Percentiles rank a stretch among this genome's conserved stretches.
phyloP scores from a whole-genome alignment of 257 asterid genomes.

The Catharanthus roseus region DNA sequence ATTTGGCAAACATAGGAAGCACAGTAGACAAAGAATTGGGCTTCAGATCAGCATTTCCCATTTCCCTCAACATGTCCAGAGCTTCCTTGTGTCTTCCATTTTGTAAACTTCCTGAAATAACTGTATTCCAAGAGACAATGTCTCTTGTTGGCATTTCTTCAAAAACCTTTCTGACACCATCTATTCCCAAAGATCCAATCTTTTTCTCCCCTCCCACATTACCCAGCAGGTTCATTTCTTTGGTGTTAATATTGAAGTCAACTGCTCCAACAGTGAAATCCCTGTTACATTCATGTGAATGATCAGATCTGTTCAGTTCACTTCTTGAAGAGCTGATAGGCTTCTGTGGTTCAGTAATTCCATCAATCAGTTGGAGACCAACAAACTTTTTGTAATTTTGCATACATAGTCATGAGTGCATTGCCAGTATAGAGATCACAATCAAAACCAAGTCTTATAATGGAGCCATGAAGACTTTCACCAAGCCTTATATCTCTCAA shows the following conservation, averaged over 20 bases:
- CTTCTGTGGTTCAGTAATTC: conserved; percentile 28
- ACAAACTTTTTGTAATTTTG: conserved; percentile 48
- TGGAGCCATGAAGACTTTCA: conserved; percentile 68
- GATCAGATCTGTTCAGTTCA: conserved; percentile 10
- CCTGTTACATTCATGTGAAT: not conserved
- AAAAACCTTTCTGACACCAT: conserved; percentile 63
- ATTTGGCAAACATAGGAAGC: conserved; percentile 59
- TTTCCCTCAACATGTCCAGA: conserved; percentile 50
- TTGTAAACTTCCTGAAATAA: conserved; percentile 59
- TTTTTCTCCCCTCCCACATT: conserved; percentile 16
- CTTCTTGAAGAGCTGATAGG: not conserved
- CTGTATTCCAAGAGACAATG: conserved; percentile 86
- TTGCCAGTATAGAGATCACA: conserved; percentile 74
- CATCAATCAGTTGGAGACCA: conserved; percentile 39
- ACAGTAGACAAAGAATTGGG: conserved; percentile 66
- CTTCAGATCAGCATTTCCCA: conserved; percentile 55
- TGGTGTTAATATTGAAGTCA: conserved; percentile 6
- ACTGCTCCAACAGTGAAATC: not conserved
- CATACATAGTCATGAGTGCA: conserved; percentile 87
- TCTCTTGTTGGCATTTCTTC: conserved; percentile 66
- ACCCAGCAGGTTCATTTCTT: conserved; percentile 10
- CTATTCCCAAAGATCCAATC: conserved; percentile 25
- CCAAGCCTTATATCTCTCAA: conserved; percentile 64
- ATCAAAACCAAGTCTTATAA: conserved; percentile 57
- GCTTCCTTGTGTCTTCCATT: conserved; percentile 57